phyloP scores from a whole-genome alignment of 768 basidiomycete species.

The Lactarius hengduanensis region DNA sequence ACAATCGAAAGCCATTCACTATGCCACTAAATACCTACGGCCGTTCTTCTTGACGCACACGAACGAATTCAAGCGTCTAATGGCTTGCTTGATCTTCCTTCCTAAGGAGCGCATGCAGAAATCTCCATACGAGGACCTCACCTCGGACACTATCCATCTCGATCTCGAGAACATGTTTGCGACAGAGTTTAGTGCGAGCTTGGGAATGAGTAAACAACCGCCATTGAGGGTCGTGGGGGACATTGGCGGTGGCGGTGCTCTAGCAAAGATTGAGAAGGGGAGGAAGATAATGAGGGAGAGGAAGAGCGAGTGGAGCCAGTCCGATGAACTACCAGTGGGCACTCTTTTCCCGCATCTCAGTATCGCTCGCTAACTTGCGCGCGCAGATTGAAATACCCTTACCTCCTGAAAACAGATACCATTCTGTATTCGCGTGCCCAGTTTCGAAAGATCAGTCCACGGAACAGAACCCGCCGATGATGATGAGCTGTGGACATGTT shows the following conservation, averaged over 20 bases:
- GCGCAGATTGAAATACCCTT: constrained; percentile 90
- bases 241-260: constrained; percentile 87
- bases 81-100: constrained; percentile 67
- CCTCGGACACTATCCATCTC: constrained; percentile 66
- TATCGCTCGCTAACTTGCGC: constrained; percentile 11
- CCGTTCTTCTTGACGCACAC: constrained; percentile 63
- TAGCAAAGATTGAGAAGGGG: constrained; percentile 92
- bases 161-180: constrained; percentile 83
- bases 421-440: constrained; percentile 96
- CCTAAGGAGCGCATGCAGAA: constrained; percentile 61
- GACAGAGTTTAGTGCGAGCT: constrained; percentile 81
- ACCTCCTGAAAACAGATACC: constrained; percentile 83
- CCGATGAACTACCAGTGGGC: constrained; percentile 83
- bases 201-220: constrained; percentile 87
- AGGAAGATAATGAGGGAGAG: constrained; percentile 90
- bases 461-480: constrained; percentile 93
- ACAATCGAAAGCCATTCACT: constrained; percentile 60
- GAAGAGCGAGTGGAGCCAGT: constrained; percentile 90
- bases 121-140: constrained; percentile 76
- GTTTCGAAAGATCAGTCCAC: constrained; percentile 98
- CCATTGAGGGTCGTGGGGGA: constrained; percentile 89
- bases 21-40: constrained; percentile 66
- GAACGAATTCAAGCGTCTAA: constrained; percentile 65
- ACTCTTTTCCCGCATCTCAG: constrained; percentile 17
- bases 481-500: constrained; percentile 95